Evolutionary conservation across 2,329 filamentous ascomycete genomes (phyloP), one percentile per base, ranked within the genome.

Genomic region (Plectosphaerella cucumerina): DNA sequence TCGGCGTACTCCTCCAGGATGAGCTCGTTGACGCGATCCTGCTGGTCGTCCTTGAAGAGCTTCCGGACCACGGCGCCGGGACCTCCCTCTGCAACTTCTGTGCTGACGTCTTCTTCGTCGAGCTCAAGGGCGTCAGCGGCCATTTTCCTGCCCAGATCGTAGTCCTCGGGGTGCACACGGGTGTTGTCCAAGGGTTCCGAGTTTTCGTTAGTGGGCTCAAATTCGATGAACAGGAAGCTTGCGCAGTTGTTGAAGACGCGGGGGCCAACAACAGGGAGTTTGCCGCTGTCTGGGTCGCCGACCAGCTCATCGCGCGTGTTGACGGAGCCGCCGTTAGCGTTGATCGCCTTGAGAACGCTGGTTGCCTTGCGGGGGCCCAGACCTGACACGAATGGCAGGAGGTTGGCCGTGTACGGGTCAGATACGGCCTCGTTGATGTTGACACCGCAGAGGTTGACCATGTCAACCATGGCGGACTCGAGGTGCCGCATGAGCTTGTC

Each of bases 71-170:
- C 92, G 8, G 93, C 94, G 15, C 89, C 91, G 0, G 88, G 79
- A 1, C 94, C 94, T 56, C 91, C 90, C 63, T 97, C 90, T 58
- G 96, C 90, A 5, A 87, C 88, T 71, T 97, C 92, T 1, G 89
- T 90, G 70, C 96, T 95, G 65, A 99, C 90, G 62, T 99, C 94
- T 73, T 99, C 94, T 70, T 99, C 94, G 60, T 99, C 94, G 58
- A 99, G 79, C 65, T 97, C 93, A 45, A 99, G 77, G 15, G 94
- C 94, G 75, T 99, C 94, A 4, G 94, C 94, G 18, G 94, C 94
- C 87, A 99, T 97, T 72, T 99, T 99, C 60, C 93, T 89, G 46
- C 91, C 94, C 55, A 99, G 86, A 60, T 99, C 94, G 69, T 99
- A 99, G 66, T 99, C 94, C 73, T 99, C 94, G 1, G 94, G 94